Percentiles rank a stretch among this genome's conserved stretches.
Evolutionary conservation across 257 asterid species (phyloP).

Genomic region (Orobanche coerulescens): DNA sequence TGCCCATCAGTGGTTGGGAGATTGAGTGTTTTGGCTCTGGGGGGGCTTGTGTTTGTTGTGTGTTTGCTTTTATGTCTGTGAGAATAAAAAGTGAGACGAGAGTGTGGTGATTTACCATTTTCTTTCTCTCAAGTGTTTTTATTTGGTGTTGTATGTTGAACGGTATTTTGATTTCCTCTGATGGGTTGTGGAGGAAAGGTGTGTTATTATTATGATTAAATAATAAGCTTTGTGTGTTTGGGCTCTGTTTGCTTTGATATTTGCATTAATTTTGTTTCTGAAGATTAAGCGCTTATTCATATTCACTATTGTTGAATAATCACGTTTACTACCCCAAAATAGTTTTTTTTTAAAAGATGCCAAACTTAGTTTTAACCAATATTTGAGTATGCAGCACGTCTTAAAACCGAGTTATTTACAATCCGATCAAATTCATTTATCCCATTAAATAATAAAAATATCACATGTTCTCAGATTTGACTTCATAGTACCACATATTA

Average conservation of each 20-base stretch:
- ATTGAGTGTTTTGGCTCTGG: constrained; percentile 18
- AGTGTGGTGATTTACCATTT: constrained; percentile 6
- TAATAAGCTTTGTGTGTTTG: constrained; percentile 9
- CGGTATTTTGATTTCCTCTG: constrained; percentile 18
- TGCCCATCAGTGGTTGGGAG: constrained; percentile 66
- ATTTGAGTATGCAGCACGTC: too few species aligned
- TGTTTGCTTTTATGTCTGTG: constrained; percentile 18
- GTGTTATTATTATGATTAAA: neutral
- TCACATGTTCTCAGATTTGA: too few species aligned
- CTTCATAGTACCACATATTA: too few species aligned
- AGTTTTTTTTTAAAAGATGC: too few species aligned
- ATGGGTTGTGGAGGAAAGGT: constrained; percentile 21
- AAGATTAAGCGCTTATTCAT: too few species aligned
- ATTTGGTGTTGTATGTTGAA: constrained; percentile 15
- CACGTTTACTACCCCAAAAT: too few species aligned
- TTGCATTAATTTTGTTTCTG: neutral
- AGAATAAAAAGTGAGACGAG: constrained; percentile 24
- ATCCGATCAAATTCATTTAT: too few species aligned
- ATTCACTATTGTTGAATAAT: too few species aligned
- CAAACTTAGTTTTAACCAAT: too few species aligned
- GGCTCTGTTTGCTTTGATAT: neutral
- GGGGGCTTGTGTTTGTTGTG: neutral
- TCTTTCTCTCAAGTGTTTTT: constrained; percentile 10
- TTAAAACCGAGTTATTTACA: too few species aligned
- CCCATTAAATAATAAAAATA: too few species aligned